Conservation (phyloP, 129 eudicot species). For the Lactuca sativa region DNA sequence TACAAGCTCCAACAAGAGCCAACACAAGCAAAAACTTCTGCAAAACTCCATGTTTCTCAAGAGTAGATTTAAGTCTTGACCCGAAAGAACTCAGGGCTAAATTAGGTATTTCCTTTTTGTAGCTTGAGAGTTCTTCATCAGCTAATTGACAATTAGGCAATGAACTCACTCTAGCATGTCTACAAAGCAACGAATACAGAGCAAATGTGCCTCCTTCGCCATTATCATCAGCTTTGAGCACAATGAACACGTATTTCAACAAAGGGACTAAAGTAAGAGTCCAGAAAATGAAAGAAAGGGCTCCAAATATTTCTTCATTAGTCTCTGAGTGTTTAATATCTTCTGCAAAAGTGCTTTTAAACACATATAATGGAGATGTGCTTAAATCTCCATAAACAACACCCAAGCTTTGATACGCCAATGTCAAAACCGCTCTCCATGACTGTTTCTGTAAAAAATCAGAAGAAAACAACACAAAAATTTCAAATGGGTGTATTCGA, state of each 20-base stretch:
- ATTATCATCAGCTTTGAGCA: slow-evolving; percentile 90
- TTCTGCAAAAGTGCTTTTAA: slow-evolving; percentile 88
- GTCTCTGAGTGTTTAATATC: slow-evolving; percentile 83
- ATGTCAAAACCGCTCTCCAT: slow-evolving; percentile 78
- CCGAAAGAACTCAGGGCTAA: slow-evolving; percentile 53
- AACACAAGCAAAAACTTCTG: slow-evolving; percentile 74
- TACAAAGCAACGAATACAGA: slow-evolving; percentile 71
- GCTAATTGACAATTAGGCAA: slow-evolving; percentile 78
- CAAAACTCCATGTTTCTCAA: slow-evolving; percentile 77
- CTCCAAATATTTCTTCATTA: slow-evolving; percentile 92
- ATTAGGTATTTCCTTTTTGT: slow-evolving; percentile 51
- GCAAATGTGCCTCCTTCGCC: slow-evolving; percentile 99
- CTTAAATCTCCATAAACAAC: slow-evolving; percentile 99
- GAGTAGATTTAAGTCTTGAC: slow-evolving; percentile 63
- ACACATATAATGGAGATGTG: slow-evolving; percentile 89
- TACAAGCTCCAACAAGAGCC: slow-evolving; percentile 96
- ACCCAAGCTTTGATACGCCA: slow-evolving; percentile 96
- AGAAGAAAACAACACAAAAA: slow-evolving; percentile 5
- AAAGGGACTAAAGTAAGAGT: slow-evolving; percentile 86
- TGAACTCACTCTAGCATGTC: slow-evolving; percentile 87
- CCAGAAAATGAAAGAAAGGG: slow-evolving; percentile 87
- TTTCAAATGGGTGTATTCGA: slow-evolving; percentile 15
- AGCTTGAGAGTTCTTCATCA: slow-evolving; percentile 81
- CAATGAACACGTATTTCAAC: slow-evolving; percentile 85
- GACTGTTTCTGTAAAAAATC: slow-evolving; percentile 63